Evolutionary conservation across 805 yeast genomes (phyloP).

Genomic region (Cephaloascus albidus): DNA sequence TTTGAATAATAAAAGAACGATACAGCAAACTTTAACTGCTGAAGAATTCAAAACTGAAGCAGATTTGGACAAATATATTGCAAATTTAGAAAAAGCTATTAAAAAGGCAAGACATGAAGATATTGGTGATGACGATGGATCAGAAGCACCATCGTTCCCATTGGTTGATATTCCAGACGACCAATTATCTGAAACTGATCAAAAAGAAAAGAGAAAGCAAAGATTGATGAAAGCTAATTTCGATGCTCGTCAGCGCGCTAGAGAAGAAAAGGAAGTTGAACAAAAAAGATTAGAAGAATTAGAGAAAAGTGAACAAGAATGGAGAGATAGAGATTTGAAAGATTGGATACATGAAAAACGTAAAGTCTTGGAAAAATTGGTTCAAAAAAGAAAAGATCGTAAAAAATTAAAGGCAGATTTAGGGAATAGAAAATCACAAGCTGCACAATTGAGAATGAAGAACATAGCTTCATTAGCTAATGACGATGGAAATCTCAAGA

Average conservation of each 20-base stretch:
- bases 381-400: conserved; percentile 58
- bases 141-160: conserved; percentile 54
- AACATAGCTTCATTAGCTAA: conserved; percentile 77
- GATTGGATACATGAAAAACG: conserved; percentile 79
- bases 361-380: conserved; percentile 43
- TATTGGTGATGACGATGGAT: conserved; percentile 48
- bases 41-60: conserved; percentile 75
- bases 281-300: conserved; percentile 50
- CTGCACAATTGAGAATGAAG: conserved; percentile 90
- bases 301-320: conserved; percentile 57
- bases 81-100: conserved; percentile 57
- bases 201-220: conserved; percentile 83
- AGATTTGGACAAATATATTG: conserved; percentile 60
- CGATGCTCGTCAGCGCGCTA: conserved; percentile 81
- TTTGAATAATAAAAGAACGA: conserved; percentile 41
- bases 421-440: conserved; percentile 81
- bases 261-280: conserved; percentile 66
- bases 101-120: conserved; percentile 59
- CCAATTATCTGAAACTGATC: conserved; percentile 66
- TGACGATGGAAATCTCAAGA: conserved; percentile 25
- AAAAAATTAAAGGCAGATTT: conserved; percentile 65
- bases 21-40: conserved; percentile 44
- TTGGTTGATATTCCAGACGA: conserved; percentile 79
- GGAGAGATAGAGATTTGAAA: conserved; percentile 65
- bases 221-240: conserved; percentile 72